Conservation (phyloP, 345 rosid species). For the Nasturtium officinale region DNA sequence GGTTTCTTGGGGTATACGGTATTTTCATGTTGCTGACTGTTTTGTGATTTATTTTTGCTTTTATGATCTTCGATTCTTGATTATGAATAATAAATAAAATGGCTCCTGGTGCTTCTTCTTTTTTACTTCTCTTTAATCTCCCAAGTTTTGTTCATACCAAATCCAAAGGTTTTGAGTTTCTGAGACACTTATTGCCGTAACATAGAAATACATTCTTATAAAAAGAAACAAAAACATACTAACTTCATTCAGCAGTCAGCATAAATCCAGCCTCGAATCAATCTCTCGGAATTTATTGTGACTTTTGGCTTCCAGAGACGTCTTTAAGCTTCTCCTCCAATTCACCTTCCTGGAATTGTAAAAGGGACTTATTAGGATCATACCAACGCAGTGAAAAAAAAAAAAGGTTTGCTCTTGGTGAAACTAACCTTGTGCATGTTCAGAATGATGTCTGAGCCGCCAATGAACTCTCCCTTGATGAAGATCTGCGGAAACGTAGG, state of each 20-base stretch:
- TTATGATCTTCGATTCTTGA: slow-evolving; percentile 37
- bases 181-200: slow-evolving; percentile 32
- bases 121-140: neutral
- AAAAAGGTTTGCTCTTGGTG: neutral
- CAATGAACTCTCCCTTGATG: slow-evolving; percentile 89
- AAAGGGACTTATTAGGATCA: slow-evolving; percentile 1
- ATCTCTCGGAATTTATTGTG: neutral
- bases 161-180: slow-evolving; percentile 30
- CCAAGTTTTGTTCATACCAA: slow-evolving; percentile 25
- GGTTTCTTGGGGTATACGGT: slow-evolving; percentile 45
- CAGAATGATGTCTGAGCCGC: slow-evolving; percentile 93
- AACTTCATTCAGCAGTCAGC: slow-evolving; percentile 12
- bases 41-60: slow-evolving; percentile 30
- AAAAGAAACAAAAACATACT: slow-evolving; percentile 12
- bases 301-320: slow-evolving; percentile 37
- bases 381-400: slow-evolving; percentile 3
- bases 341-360: slow-evolving; percentile 66
- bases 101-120: neutral
- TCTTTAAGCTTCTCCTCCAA: slow-evolving; percentile 80
- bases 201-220: slow-evolving; percentile 9
- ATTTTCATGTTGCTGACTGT: slow-evolving; percentile 15
- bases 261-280: neutral
- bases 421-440: slow-evolving; percentile 81
- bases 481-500: slow-evolving; percentile 97
- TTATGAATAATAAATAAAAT: slow-evolving; percentile 32